phyloP scores from a whole-genome alignment of 768 basidiomycete species.

The Russula sp. region DNA sequence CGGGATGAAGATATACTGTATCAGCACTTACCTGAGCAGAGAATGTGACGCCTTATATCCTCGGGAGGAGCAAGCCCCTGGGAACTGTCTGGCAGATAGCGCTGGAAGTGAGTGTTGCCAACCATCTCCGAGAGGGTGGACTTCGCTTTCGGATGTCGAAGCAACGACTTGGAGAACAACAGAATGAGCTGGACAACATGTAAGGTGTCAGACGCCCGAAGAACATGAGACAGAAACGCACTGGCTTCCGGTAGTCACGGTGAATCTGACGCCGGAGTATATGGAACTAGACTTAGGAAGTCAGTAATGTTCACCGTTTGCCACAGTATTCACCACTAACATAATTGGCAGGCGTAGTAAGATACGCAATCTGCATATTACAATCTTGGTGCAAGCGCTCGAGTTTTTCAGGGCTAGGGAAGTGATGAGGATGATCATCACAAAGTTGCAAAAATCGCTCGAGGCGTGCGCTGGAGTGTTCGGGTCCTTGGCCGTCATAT shows the following conservation, averaged over 20 bases:
- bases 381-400: constrained; percentile 97
- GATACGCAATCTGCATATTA: constrained; percentile 99
- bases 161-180: constrained; percentile 95
- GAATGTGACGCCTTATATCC: constrained; percentile 84
- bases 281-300: constrained; percentile 60
- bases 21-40: constrained; percentile 61
- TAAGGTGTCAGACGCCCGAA: not conserved
- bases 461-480: constrained; percentile 92
- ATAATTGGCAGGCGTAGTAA: constrained; percentile 95
- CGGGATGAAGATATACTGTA: not conserved
- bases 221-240: constrained; percentile 31
- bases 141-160: constrained; percentile 90
- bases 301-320: constrained; percentile 13
- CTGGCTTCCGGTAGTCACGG: constrained; percentile 97
- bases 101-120: constrained; percentile 84
- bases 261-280: constrained; percentile 94
- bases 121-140: constrained; percentile 85
- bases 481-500: constrained; percentile 97
- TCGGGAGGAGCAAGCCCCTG: constrained; percentile 71
- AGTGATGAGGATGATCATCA: constrained; percentile 91
- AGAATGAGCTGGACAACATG: constrained; percentile 55
- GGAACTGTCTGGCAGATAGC: constrained; percentile 83
- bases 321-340: constrained; percentile 33
- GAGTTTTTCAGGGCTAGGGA: constrained; percentile 82
- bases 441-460: constrained; percentile 97